Evolutionary conservation across 768 basidiomycete genomes (phyloP).

Genomic region (Gautieria morchelliformis): DNA sequence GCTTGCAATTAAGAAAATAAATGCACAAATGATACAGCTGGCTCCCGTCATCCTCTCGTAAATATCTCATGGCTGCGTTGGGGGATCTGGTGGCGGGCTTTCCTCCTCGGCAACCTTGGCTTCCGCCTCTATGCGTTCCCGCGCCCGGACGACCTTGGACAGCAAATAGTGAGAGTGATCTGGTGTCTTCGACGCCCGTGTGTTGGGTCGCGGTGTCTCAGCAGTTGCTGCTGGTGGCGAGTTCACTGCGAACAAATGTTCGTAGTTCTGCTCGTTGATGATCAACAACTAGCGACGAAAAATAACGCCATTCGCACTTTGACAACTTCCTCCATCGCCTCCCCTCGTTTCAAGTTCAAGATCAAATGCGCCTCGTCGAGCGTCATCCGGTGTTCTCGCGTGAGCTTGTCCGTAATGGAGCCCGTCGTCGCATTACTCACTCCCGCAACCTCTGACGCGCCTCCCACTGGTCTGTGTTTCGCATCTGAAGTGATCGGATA

Average conservation of each 20-base stretch:
- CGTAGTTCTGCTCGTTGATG: slow-evolving; percentile 61
- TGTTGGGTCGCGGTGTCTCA: slow-evolving; percentile 29
- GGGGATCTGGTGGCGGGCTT: slow-evolving; percentile 6
- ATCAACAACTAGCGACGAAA: not conserved
- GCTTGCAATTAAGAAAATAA: not conserved
- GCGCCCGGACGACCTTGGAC: slow-evolving; percentile 92
- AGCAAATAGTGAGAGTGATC: slow-evolving; percentile 86
- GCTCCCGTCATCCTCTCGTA: not conserved
- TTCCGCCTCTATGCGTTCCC: slow-evolving; percentile 94
- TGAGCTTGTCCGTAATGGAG: slow-evolving; percentile 73
- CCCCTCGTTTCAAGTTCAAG: slow-evolving; percentile 75
- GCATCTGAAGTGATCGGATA: slow-evolving; percentile 47
- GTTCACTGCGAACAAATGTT: slow-evolving; percentile 88
- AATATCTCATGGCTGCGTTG: not conserved
- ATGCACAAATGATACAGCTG: not conserved
- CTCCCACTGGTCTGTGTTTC: slow-evolving; percentile 63
- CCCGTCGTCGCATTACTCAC: slow-evolving; percentile 64
- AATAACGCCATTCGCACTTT: slow-evolving; percentile 40
- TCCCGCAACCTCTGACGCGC: slow-evolving; percentile 63
- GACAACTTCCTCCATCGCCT: slow-evolving; percentile 54
- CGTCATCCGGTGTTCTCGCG: slow-evolving; percentile 84
- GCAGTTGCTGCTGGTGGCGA: slow-evolving; percentile 50
- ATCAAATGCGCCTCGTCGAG: slow-evolving; percentile 92
- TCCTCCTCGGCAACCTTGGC: slow-evolving; percentile 23
- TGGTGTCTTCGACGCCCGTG: slow-evolving; percentile 35